Conservation (phyloP, 2,329 filamentous ascomycete species). For the Clonostachys chloroleuca region DNA sequence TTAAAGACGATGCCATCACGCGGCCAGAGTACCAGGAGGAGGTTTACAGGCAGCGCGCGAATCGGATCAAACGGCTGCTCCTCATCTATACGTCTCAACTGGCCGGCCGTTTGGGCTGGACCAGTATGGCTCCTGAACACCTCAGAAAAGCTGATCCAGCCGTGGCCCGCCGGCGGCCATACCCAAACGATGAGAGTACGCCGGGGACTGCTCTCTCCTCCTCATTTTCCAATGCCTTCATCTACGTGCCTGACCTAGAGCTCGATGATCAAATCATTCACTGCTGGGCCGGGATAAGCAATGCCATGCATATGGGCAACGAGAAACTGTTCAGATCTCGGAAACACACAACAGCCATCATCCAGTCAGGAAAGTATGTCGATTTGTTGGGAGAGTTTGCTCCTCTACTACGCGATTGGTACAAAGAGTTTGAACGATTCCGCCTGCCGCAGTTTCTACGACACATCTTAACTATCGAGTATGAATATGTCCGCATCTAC, state of each 20-base stretch:
- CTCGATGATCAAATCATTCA: constrained; percentile 70
- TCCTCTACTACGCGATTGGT: constrained; percentile 75
- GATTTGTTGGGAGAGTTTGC: constrained; percentile 77
- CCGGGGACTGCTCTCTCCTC: constrained; percentile 55
- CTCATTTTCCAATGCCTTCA: constrained; percentile 49
- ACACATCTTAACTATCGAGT: constrained; percentile 87
- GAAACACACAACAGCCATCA: constrained; percentile 83
- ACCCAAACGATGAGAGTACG: constrained; percentile 52
- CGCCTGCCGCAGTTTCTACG: constrained; percentile 60
- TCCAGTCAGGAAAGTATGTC: constrained; percentile 81
- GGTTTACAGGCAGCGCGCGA: constrained; percentile 70
- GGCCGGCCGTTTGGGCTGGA: constrained; percentile 88
- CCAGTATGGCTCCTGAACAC: constrained; percentile 81
- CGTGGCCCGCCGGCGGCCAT: constrained; percentile 43
- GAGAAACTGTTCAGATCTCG: constrained; percentile 83
- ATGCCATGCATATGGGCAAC: constrained; percentile 88
- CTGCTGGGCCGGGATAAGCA: constrained; percentile 92
- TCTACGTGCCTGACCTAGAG: constrained; percentile 63
- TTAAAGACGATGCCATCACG: constrained; percentile 53
- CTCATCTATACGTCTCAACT: constrained; percentile 91
- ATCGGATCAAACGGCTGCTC: constrained; percentile 79
- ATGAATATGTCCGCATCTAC: constrained; percentile 91
- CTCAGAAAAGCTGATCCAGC: constrained; percentile 54
- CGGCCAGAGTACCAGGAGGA: constrained; percentile 70
- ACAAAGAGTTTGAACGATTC: constrained; percentile 75